Base-by-base conservation (phyloP, 495 filamentous ascomycete genomes). In the Xylaria longipes region DNA sequence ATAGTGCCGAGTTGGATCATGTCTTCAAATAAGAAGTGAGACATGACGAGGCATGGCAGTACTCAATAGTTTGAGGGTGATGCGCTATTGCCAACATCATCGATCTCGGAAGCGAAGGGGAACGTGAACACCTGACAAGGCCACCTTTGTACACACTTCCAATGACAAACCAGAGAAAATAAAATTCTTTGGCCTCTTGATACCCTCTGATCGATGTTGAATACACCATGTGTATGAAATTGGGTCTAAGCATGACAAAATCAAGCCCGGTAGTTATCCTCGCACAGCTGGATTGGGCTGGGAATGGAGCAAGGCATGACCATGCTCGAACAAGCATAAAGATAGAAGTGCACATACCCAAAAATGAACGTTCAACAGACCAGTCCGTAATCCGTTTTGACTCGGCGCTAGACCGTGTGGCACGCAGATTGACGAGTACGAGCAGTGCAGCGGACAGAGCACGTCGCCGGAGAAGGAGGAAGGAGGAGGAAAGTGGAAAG, bases 331-430 rank as follows among this genome's bases (percentile, higher is more conserved):
- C 5, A 25, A 41, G 17, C 35, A 31, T 31, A 22, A n/a, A n/a
- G 1, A 57, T 17, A 35, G 31, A 27, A 37, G 17, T 35, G 46
- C 7, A 71, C 69, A 39, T 71, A 71, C 69, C 61, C 60, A 65
- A 71, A 71, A 71, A 60, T 65, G 45, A 66, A 65, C 27, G 62
- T 60, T 66, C 62, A 54, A 71, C 69, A 71, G 62, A 71, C 69
- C 69, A 71, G 69, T 71, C 69, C 61, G 61, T 48, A 71, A 52
- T 65, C 62, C 37, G 61, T 66, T 65, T 50, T 48, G 52, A 58
- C 50, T 54, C 61, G 54, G 66, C 50, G 48, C 65, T 50, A 68
- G 50, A 70, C 48, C 68, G 57, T 48, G 39, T 22, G 39, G 68
- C 43, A 70, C 43, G 63, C 25, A 50, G 52, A 25, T n/a, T n/a